A percentile compares a stretch with the other conserved stretches of the same genome.
Evolutionary conservation across 2,329 filamentous ascomycete genomes (phyloP).

Genomic region (Cryphonectria naterciae): DNA sequence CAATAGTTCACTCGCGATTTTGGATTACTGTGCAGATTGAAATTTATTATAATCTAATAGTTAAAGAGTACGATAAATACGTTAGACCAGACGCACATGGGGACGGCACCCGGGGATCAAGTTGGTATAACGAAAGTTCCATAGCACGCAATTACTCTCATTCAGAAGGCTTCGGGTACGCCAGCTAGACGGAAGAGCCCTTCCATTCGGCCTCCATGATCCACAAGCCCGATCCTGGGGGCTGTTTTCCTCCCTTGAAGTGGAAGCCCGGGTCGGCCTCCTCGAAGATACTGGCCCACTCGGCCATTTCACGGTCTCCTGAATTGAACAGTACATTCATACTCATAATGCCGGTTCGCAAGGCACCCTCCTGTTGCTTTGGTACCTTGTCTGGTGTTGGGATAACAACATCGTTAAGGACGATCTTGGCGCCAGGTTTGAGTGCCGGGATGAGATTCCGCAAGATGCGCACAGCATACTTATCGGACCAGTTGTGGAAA

Average conservation of each 20-base stretch:
- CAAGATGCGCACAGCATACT: slow-evolving; percentile 40
- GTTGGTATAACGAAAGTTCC: too few species aligned
- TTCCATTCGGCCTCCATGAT: slow-evolving; percentile 10
- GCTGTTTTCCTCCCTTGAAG: slow-evolving; percentile 12
- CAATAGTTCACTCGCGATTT: too few species aligned
- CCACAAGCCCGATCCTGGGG: slow-evolving; percentile 6
- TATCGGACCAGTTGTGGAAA: slow-evolving; percentile 42
- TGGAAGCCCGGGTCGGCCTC: slow-evolving; percentile 13
- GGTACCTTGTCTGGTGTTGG: slow-evolving; percentile 31
- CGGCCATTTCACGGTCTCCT: slow-evolving; percentile 12
- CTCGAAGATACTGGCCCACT: slow-evolving; percentile 9
- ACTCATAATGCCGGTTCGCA: slow-evolving; percentile 6
- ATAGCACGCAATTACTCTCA: too few species aligned
- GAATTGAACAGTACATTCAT: slow-evolving; percentile 21
- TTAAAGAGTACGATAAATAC: too few species aligned
- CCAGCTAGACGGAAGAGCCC: too few species aligned
- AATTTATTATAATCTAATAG: too few species aligned
- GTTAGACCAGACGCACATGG: too few species aligned
- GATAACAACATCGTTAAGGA: slow-evolving; percentile 36
- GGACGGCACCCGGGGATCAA: too few species aligned
- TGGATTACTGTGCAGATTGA: too few species aligned
- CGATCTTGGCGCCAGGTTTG: slow-evolving; percentile 34
- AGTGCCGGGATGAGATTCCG: slow-evolving; percentile 38
- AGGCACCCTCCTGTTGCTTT: not conserved
- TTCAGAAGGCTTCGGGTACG: too few species aligned